Evolutionary conservation across 192 early-diverging fungal genomes (phyloP).

Genomic region (Umbelopsis vinacea): DNA sequence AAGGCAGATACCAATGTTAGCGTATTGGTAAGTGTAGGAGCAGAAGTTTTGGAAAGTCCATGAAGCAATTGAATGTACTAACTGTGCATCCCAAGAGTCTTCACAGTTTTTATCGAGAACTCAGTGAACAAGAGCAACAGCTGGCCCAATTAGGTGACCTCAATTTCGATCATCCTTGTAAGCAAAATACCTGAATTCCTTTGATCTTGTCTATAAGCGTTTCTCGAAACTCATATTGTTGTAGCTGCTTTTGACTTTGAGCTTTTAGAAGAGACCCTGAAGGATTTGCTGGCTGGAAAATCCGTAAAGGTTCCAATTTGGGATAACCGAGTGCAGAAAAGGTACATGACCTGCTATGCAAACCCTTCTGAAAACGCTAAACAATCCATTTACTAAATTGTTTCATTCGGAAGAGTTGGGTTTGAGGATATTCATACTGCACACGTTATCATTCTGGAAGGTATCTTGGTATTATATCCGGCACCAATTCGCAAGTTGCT

Average conservation of each 20-base stretch:
- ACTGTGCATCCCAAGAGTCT: constrained; percentile 45
- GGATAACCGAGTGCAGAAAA: constrained; percentile 53
- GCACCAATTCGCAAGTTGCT: constrained; percentile 65
- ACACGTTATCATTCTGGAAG: constrained; percentile 77
- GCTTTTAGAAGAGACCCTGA: constrained; percentile 59
- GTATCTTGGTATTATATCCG: constrained; percentile 79
- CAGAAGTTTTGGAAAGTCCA: no score
- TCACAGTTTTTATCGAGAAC: constrained; percentile 69
- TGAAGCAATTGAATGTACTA: no score
- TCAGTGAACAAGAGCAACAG: constrained; percentile 55
- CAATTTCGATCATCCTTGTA: constrained; percentile 72
- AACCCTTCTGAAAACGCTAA: neutral
- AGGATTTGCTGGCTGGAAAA: constrained; percentile 52
- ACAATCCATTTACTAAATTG: neutral
- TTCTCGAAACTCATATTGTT: neutral
- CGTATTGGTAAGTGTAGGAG: neutral
- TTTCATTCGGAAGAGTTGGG: constrained; percentile 12
- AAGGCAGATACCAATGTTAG: constrained; percentile 26
- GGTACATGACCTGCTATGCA: constrained; percentile 40
- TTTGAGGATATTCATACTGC: constrained; percentile 47
- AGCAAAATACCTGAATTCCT: neutral
- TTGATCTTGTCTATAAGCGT: neutral
- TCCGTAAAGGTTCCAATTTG: constrained; percentile 65
- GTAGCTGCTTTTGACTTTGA: constrained; percentile 78
- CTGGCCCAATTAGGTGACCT: constrained; percentile 54